Evolutionary conservation across 805 yeast genomes (phyloP).

Genomic region (Huiozyma sinensis): DNA sequence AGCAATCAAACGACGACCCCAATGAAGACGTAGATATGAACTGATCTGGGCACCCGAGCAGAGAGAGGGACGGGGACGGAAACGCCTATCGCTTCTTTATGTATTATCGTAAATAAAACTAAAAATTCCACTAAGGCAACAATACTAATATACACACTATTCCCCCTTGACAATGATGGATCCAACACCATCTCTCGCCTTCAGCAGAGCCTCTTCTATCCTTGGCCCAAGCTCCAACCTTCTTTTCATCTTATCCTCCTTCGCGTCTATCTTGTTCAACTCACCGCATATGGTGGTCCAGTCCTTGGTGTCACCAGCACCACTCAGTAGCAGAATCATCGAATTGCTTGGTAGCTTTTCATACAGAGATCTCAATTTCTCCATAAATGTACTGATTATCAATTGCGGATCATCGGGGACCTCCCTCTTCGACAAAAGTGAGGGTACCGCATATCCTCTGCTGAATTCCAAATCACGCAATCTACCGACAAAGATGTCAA

Average conservation of each 20-base stretch:
- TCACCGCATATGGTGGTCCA: constrained; percentile 29
- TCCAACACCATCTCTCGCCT: constrained; percentile 52
- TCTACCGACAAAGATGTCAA: constrained; percentile 43
- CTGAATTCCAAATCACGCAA: constrained; percentile 49
- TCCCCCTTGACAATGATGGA: constrained; percentile 39
- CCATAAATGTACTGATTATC: constrained; percentile 29
- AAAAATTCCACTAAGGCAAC: neutral
- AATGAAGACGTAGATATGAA: too few relatives aligned
- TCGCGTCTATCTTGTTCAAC: constrained; percentile 34
- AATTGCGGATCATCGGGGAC: neutral
- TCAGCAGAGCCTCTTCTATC: constrained; percentile 36
- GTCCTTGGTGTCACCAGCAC: constrained; percentile 48
- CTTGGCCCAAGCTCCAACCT: constrained; percentile 34
- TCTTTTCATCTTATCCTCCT: constrained; percentile 31
- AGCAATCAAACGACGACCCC: too few relatives aligned
- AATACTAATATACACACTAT: neutral
- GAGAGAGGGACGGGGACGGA: too few relatives aligned
- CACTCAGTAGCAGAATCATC: constrained; percentile 49
- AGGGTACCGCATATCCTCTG: constrained; percentile 26
- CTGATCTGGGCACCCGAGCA: too few relatives aligned
- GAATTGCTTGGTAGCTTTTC: constrained; percentile 46
- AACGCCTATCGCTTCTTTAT: too few relatives aligned
- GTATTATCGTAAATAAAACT: neutral
- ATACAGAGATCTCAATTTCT: constrained; percentile 39
- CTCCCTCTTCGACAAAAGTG: constrained; percentile 2